Base-by-base conservation (phyloP, 768 basidiomycete genomes). In the Russula compacta region DNA sequence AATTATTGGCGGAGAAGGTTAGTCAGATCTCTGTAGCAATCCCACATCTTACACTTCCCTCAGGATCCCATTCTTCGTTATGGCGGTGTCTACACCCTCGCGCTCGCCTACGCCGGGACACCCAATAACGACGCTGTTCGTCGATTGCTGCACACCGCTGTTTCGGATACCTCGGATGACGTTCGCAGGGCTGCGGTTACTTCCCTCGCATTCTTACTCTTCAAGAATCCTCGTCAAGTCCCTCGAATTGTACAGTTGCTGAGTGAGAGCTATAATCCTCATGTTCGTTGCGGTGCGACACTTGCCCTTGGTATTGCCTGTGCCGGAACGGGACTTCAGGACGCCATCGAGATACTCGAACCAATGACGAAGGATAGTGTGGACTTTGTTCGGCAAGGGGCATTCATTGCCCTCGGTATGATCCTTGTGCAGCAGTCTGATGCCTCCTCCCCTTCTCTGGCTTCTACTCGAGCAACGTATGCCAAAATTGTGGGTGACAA, bases 321-420 rank as follows among this genome's bases (percentile, higher is more conserved):
- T 69, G 95, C 95, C 29, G 95, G 97, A 15, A 98, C 95, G 17
- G 97, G 95, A 48, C 81, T 95, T 48, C 89, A 92, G 87, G 95
- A 98, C 74, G 97, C 97, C 21, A 83, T 98, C 61, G 93, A 94
- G 66, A 91, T 99, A 64, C 76, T 99, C 64, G 93, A 98, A 72
- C 97, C 97, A 5, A 92, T 99, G 89, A 97, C 94, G 19, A 97
- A 92, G 70, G 97, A 99, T 67, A 86, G 94, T 24, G 91, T 98
- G 48, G 97, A 99, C 74, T 99, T 98, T 70, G 97, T 99, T 58
- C 89, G 95, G 15, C 97, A 99, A 74, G 95, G 95, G 12, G 97
- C 97, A 2, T 91, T 95, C 72, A 85, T 97, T 65, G 88, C 95
- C 15, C 81, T 98, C 52, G 92, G 95, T 32, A 95, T 98, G 92